phyloP scores from a whole-genome alignment of 2,329 filamentous ascomycete species.

The Scedosporium dehoogii region DNA sequence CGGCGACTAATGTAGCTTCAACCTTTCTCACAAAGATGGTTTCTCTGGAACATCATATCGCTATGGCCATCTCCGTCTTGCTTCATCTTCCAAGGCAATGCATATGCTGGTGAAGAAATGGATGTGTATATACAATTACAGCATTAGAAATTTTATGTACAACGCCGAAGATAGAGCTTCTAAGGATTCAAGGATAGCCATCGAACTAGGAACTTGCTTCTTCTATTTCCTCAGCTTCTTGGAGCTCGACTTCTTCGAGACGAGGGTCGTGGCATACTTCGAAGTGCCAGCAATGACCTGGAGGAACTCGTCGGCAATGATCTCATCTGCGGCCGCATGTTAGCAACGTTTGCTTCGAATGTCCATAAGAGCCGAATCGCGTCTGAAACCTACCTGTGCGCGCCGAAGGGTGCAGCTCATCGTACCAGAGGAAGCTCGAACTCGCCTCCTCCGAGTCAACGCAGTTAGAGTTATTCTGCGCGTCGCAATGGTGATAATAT shows the following conservation, averaged over 20 bases:
- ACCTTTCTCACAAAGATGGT: no score
- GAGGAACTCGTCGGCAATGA: slow-evolving; percentile 31
- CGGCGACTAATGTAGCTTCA: no score
- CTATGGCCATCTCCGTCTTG: no score
- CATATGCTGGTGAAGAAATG: no score
- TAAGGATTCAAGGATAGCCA: background rate
- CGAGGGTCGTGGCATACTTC: slow-evolving; percentile 25
- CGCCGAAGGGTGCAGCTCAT: slow-evolving; percentile 63
- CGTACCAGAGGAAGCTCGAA: slow-evolving; percentile 61
- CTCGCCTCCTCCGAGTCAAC: slow-evolving; percentile 26
- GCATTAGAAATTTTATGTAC: no score
- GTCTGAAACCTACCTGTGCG: slow-evolving; percentile 38
- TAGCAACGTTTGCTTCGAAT: background rate
- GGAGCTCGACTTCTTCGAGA: background rate
- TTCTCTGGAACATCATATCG: no score
- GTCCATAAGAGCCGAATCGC: background rate
- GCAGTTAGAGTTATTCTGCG: slow-evolving; percentile 22
- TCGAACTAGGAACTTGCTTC: background rate
- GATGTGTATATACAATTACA: no score
- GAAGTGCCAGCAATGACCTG: slow-evolving; percentile 29
- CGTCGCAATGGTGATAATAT: slow-evolving; percentile 43
- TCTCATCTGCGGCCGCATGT: slow-evolving; percentile 19
- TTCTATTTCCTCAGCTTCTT: background rate
- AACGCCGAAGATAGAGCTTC: background rate
- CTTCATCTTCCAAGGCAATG: no score